Conservation (phyloP, 2,329 filamentous ascomycete species). For the Xylariomycetidae sp. region DNA sequence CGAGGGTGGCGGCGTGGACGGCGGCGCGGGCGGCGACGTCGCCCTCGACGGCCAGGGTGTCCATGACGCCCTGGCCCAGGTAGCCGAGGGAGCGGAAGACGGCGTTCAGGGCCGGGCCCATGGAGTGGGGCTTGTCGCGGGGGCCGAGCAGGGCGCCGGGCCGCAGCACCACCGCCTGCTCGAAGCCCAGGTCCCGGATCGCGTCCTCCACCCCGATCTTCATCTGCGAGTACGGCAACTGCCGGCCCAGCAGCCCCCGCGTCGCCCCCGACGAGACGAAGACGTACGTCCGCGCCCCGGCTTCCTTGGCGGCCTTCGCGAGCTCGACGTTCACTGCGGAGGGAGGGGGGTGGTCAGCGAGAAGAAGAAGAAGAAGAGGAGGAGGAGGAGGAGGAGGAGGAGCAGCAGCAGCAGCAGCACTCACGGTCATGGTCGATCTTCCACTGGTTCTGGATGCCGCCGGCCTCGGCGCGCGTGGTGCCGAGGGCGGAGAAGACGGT, state of each 20-base stretch:
- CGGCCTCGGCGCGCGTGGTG: slow-evolving; percentile 71
- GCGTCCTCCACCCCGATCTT: slow-evolving; percentile 83
- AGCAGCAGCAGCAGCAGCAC: slow-evolving; percentile 3
- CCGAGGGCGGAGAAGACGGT: slow-evolving; percentile 74
- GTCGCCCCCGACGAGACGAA: slow-evolving; percentile 60
- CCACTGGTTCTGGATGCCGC: slow-evolving; percentile 72
- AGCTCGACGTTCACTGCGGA: slow-evolving; percentile 65
- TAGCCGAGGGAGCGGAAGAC: slow-evolving; percentile 35
- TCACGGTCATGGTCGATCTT: slow-evolving; percentile 73
- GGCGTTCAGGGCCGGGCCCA: slow-evolving; percentile 43
- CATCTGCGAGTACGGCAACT: slow-evolving; percentile 59
- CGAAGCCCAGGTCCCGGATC: slow-evolving; percentile 66
- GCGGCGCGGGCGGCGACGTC: slow-evolving; percentile 65
- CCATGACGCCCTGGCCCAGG: slow-evolving; percentile 49
- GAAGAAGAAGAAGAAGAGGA: no score
- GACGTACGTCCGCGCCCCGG: slow-evolving; percentile 69
- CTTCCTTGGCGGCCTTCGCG: slow-evolving; percentile 65
- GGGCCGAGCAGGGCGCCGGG: slow-evolving; percentile 73
- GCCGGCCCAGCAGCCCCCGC: slow-evolving; percentile 30
- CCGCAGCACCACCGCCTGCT: slow-evolving; percentile 66
- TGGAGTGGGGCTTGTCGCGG: slow-evolving; percentile 53
- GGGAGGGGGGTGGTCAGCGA: no score
- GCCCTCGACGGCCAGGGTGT: slow-evolving; percentile 67
- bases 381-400: no score
- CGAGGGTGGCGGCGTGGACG: slow-evolving; percentile 52